Base-by-base conservation (phyloP, 2,329 filamentous ascomycete genomes). In the Ophiostoma sp. region DNA sequence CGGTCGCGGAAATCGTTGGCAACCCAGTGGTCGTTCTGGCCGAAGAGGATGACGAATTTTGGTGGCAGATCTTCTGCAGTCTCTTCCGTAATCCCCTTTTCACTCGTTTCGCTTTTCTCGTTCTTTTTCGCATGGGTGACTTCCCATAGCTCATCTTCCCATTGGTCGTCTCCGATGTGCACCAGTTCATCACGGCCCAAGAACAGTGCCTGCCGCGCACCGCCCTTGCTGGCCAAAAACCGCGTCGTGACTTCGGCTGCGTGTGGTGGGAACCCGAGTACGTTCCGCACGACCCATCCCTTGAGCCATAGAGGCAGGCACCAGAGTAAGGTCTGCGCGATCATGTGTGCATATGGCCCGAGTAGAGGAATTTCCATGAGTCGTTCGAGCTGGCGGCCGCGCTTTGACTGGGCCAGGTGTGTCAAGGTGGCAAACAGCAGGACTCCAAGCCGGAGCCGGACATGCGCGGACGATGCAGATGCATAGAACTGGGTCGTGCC, bases 381-480 rank as follows among this genome's bases (percentile, higher is more conserved):
- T 4, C 80, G 71, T 49, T 78, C 77, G 52, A 88, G 77, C 64
- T 82, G 83, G 68, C 77, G 77, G 1, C 90, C 90, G 41, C 81
- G 86, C 0, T 84, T 81, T 1, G 87, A 90, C 68, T 79, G 77
- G 9, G 86, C 85, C 71, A 93, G 87, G 77, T 92, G 85, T n/a
- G 87, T 83, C 49, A 93, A 83, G 0, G 90, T 92, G 1, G 90
- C 89, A 75, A 92, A 92, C 18, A 93, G 81, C 68, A 93, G 80
- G 58, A 92, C 81, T 0, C 83, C 89, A 41, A 82, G 79, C 47
- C 75, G 40, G 36, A 87, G 77, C 11, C 74, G 75, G n/a, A 83
- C 74, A 63, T 77, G 74, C 68, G 45, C 5, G 42, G 52, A 14
- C 18, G 63, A 45, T 18, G 36, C 52, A 18, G 42, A 62, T 16